Evolutionary conservation across 2,329 filamentous ascomycete genomes (phyloP), one percentile per base, ranked within the genome.

Genomic region (Cladophialophora yegresii): DNA sequence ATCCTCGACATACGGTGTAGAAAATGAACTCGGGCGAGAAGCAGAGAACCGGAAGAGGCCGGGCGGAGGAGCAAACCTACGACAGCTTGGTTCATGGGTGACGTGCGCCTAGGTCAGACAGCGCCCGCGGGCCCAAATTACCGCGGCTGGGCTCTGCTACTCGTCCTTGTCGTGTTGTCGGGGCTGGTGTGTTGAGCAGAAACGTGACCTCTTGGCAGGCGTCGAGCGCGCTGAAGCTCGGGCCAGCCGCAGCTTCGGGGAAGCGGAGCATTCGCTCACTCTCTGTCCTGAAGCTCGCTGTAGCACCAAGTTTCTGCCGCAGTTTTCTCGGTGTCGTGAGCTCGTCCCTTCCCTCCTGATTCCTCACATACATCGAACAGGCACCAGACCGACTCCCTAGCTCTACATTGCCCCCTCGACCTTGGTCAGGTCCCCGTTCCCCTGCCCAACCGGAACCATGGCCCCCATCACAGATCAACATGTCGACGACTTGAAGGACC

Each of bases 401-500:
- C 47, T 62, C 36, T 72, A 71, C 72, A 71, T 72, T 70, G 72
- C 68, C 65, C 69, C 49, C 73, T 54, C 56, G 66, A 68, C 67
- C 70, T 73, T 72, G 69, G 71, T 72, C 72, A 67, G 69, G 71
- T 66, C 64, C 55, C 40, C 47, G 71, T 60, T 68, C 59, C 45
- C 51, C 68, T 68, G 56, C 58, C 62, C 61, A 61, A 58, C 59
- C 61, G 58, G 65, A 78, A 80, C 84, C 84, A 97, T 97, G 93
- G 90, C 92, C 79, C 90, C 91, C 77, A 88, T 93, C 80, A 89
- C 90, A 77, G 90, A 95, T 76, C 87, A 92, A 77, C 78, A 80
- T 69, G 87, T 96, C 76, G 87, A 92, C 78, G 85, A 89, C 80
- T 87, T 98, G 75, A 92, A 93, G 82, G 86, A 89, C 81, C 86